phyloP scores from a whole-genome alignment of 257 asterid species.

The Jacaranda copaia region DNA sequence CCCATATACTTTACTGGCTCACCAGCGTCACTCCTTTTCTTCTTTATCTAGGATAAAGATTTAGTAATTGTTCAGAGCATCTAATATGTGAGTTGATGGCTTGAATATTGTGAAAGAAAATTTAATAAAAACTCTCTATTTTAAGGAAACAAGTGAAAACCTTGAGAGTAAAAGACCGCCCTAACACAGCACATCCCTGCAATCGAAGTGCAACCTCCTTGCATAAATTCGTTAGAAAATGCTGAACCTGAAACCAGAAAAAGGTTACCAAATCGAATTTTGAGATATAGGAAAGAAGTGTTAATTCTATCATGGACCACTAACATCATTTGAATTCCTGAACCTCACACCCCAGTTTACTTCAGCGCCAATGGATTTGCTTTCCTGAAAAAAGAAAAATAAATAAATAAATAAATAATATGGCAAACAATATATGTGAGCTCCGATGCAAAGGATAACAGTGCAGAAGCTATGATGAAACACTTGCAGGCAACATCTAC shows the following conservation, averaged over 20 bases:
- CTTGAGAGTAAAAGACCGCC: conserved; percentile 91
- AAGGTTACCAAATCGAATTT: conserved; percentile 34
- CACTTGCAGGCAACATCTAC: conserved; percentile 18
- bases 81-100: conserved; percentile 9
- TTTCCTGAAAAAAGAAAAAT: conserved; percentile 67
- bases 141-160: conserved; percentile 44
- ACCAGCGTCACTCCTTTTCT: conserved; percentile 80
- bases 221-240: conserved; percentile 68
- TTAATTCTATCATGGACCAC: conserved; percentile 40
- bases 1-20: conserved; percentile 98
- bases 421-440: background rate
- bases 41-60: conserved; percentile 70
- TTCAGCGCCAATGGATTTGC: conserved; percentile 93
- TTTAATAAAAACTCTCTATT: conserved; percentile 11
- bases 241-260: conserved; percentile 62
- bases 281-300: conserved; percentile 9
- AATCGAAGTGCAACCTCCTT: conserved; percentile 93
- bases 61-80: conserved; percentile 22
- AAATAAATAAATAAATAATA: too few species aligned
- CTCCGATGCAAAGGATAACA: conserved; percentile 11
- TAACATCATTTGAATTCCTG: conserved; percentile 77
- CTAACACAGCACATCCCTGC: conserved; percentile 85
- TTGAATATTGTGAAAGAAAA: too few species aligned
- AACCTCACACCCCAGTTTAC: conserved; percentile 99
- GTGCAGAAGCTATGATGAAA: background rate